Conservation (phyloP, 2,329 filamentous ascomycete genomes). For the Pseudonectria foliicola region DNA sequence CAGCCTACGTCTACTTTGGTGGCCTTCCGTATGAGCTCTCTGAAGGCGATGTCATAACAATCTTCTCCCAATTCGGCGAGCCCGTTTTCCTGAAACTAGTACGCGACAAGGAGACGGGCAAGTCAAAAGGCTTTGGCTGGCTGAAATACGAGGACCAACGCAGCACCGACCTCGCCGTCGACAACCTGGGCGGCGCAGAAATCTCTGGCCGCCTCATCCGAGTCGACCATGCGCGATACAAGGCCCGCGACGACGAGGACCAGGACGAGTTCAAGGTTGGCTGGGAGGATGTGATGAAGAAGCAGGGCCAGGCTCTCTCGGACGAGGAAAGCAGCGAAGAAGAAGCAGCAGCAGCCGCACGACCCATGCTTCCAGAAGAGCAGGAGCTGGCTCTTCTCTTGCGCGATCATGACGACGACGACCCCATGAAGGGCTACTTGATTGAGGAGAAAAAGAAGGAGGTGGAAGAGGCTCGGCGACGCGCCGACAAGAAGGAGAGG, state of each 20-base stretch:
- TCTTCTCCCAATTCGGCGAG: constrained; percentile 96
- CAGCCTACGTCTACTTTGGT: constrained; percentile 93
- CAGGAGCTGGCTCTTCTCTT: constrained; percentile 69
- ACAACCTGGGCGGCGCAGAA: constrained; percentile 84
- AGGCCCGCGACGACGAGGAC: constrained; percentile 73
- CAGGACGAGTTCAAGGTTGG: constrained; percentile 51
- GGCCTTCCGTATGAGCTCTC: constrained; percentile 87
- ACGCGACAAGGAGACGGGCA: constrained; percentile 93
- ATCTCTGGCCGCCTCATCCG: constrained; percentile 73
- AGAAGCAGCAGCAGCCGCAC: constrained; percentile 34
- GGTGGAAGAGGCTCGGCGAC: constrained; percentile 59
- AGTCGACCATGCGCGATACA: constrained; percentile 92
- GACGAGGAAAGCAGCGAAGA: constrained; percentile 42
- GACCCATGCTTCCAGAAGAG: constrained; percentile 74
- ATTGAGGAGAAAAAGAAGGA: constrained; percentile 90
- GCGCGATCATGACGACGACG: constrained; percentile 81
- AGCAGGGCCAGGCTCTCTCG: constrained; percentile 38
- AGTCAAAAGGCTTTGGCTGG: constrained; percentile 90
- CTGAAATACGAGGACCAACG: constrained; percentile 98
- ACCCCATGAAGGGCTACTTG: constrained; percentile 92
- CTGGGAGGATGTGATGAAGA: constrained; percentile 52
- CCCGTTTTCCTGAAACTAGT: constrained; percentile 88
- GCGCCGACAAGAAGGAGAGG: constrained; percentile 40
- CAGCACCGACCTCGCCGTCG: constrained; percentile 90
- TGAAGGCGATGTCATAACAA: constrained; percentile 91